Evolutionary conservation across 768 basidiomycete genomes (phyloP).

Genomic region (Cystobasidiopsis lactophilus): DNA sequence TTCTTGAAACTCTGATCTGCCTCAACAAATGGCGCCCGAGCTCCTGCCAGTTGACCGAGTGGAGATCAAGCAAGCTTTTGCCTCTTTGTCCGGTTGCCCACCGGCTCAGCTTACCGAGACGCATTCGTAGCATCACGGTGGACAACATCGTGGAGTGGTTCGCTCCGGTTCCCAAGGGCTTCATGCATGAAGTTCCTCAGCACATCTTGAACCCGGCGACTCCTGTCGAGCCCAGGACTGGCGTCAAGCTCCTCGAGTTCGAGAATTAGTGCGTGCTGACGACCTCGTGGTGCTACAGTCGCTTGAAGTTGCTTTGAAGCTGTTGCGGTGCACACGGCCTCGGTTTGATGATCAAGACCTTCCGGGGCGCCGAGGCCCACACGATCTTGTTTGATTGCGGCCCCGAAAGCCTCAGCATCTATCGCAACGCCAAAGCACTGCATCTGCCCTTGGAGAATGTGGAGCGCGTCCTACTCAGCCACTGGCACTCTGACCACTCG

Average conservation of each 20-base stretch:
- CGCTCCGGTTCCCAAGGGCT: slow-evolving; percentile 42
- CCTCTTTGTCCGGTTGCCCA: too few species aligned
- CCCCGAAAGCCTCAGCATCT: slow-evolving; percentile 50
- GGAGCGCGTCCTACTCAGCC: slow-evolving; percentile 41
- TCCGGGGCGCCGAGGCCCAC: slow-evolving; percentile 29
- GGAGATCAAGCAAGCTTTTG: too few species aligned
- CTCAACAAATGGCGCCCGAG: too few species aligned
- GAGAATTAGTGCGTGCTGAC: too few species aligned
- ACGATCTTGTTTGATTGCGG: slow-evolving; percentile 65
- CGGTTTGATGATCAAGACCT: slow-evolving; percentile 47
- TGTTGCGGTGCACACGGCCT: slow-evolving; percentile 59
- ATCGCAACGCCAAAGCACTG: slow-evolving; percentile 47
- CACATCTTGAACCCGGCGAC: slow-evolving; percentile 38
- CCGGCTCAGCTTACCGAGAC: too few species aligned
- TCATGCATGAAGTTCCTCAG: slow-evolving; percentile 44
- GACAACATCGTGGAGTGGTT: slow-evolving; percentile 67
- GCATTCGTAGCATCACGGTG: too few species aligned
- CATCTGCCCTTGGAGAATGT: slow-evolving; percentile 35
- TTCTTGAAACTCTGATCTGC: too few species aligned
- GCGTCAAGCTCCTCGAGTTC: slow-evolving; percentile 46
- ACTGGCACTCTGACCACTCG: slow-evolving; percentile 61
- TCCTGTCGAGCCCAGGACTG: slow-evolving; percentile 29
- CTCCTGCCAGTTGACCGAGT: too few species aligned
- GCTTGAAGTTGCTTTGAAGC: not conserved
- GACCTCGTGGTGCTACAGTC: slow-evolving; percentile 43